Percentiles rank a stretch among this genome's conserved stretches.
Conservation (phyloP, 768 basidiomycete genomes). For the Tylopilus subfusipes region DNA sequence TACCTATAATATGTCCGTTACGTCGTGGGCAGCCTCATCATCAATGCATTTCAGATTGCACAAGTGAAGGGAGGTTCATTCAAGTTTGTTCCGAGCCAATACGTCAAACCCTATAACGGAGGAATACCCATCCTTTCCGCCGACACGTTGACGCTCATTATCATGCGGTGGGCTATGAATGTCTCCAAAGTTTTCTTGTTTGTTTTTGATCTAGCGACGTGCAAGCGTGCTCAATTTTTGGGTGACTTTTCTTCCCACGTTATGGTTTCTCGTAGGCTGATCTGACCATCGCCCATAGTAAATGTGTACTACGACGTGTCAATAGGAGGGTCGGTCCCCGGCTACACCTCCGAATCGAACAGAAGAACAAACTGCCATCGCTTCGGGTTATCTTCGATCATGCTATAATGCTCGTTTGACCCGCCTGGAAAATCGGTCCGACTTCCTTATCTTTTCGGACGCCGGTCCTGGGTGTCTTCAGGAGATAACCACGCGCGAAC, state of each 20-base stretch:
- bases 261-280: neutral
- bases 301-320: conserved; percentile 8
- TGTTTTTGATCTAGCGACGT: neutral
- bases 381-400: neutral
- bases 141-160: neutral
- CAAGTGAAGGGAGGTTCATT: neutral
- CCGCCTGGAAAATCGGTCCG: neutral
- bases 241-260: neutral
- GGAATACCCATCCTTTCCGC: neutral
- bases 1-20: too few species aligned
- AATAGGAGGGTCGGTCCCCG: neutral
- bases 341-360: neutral
- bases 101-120: too few species aligned
- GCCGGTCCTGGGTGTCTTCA: conserved; percentile 7
- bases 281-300: neutral
- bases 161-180: neutral
- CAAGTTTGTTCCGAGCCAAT: neutral
- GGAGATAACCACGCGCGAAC: neutral
- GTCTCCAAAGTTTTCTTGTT: too few species aligned
- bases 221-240: neutral
- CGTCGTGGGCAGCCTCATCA: neutral
- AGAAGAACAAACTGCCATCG: neutral
- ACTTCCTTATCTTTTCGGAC: neutral
- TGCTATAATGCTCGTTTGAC: neutral
- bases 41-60: neutral